phyloP scores from a whole-genome alignment of 1,139 yeast species.

The Lodderomyces margitis region DNA sequence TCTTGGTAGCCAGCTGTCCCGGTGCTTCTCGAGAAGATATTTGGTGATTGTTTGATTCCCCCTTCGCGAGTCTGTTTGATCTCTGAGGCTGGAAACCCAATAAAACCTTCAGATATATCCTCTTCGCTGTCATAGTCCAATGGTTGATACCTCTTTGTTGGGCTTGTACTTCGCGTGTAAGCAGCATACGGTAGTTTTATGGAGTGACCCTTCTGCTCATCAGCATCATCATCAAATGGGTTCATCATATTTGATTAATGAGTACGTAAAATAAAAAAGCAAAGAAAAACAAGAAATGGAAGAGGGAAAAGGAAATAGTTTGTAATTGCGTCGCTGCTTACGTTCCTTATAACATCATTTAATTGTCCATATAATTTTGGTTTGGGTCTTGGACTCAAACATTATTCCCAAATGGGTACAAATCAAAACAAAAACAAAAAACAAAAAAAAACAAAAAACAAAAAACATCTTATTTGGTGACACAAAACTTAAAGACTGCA shows the following conservation, averaged over 20 bases:
- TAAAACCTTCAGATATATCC: constrained; percentile 19
- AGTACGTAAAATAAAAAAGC: constrained; percentile 2
- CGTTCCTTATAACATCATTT: not conserved
- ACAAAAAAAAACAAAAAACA: not conserved
- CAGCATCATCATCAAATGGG: constrained; percentile 35
- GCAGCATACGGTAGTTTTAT: constrained; percentile 37
- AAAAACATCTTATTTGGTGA: too few relatives aligned
- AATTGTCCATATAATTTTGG: not conserved
- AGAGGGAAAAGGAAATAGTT: too few relatives aligned
- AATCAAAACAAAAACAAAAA: not conserved
- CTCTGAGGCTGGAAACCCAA: constrained; percentile 30
- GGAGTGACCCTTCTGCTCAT: not conserved
- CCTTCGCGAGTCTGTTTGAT: constrained; percentile 18
- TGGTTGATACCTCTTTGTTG: constrained; percentile 38
- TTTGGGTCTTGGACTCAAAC: too few relatives aligned
- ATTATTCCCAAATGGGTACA: not conserved
- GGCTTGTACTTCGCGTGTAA: constrained; percentile 24
- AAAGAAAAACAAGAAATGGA: not conserved
- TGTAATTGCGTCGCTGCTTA: not conserved
- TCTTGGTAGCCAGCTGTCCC: constrained; percentile 21
- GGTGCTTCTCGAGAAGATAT: constrained; percentile 51
- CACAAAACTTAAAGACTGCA: too few relatives aligned
- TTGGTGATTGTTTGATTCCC: constrained; percentile 38
- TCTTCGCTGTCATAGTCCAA: constrained; percentile 21
- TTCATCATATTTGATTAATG: constrained; percentile 14